Conservation (phyloP, 192 early-diverging fungal genomes). For the Powellomyces hirtus region DNA sequence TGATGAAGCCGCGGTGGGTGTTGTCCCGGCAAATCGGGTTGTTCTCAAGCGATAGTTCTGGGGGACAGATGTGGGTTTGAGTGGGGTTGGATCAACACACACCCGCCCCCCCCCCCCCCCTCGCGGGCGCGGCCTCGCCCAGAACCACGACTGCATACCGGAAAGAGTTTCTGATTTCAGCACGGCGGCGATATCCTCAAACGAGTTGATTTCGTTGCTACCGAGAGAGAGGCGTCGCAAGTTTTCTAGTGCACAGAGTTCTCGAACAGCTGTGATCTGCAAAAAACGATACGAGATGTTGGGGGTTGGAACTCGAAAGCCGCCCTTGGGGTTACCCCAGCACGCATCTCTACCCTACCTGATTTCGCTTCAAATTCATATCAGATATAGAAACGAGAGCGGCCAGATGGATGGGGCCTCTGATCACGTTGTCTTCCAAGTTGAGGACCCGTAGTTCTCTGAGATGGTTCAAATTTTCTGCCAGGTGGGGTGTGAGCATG, state of each 20-base stretch:
- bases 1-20: conserved; percentile 38
- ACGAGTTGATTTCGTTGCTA: conserved; percentile 34
- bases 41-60: conserved; percentile 13
- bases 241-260: conserved; percentile 16
- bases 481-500: background rate
- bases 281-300: too few species aligned
- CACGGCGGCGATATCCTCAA: conserved; percentile 35
- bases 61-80: too few species aligned
- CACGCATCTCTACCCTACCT: too few species aligned
- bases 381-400: conserved; percentile 32
- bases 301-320: too few species aligned
- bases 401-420: conserved; percentile 20
- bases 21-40: conserved; percentile 21
- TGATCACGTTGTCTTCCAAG: conserved; percentile 51
- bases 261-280: conserved; percentile 26
- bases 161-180: conserved; percentile 8
- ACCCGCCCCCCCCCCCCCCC: too few species aligned
- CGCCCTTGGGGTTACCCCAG: too few species aligned
- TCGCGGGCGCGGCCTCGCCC: too few species aligned
- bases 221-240: conserved; percentile 31
- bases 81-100: too few species aligned
- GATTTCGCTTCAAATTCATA: conserved; percentile 49
- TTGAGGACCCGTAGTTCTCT: conserved; percentile 46
- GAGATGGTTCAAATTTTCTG: conserved; percentile 46
- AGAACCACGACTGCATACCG: conserved; percentile 9